Evolutionary conservation across 257 asterid species (phyloP), one percentile per base, ranked within the genome.

Genomic region (Verbena officinalis): DNA sequence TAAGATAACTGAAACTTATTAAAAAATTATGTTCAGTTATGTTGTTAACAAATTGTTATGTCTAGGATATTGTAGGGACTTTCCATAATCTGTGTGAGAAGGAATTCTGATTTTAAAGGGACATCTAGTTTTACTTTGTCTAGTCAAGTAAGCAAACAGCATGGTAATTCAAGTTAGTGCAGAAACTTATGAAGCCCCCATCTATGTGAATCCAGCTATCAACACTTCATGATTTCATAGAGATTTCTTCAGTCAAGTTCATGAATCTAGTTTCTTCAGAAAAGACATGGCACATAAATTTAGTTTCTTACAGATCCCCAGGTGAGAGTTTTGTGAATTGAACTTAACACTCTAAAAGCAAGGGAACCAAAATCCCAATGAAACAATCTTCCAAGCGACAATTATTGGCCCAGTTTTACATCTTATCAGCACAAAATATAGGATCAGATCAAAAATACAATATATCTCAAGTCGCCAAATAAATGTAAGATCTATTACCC

Each of bases 401-500:
- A 14, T 17, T 54, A 40, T 53, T 15, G 13, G 6, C 54, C 63
- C 34, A 68, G 60, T 42, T 63, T 56, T 50, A 64, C 59, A 64
- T 51, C 43, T 62, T 49, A 52, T 55, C 59, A 74, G 62, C 55
- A 44, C 53, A 51, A 23, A 22, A 69, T 43, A 43, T 15, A 59
- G 44, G n/a, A 33, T 70, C 56, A 49, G 33, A 43, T 34, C 10
- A 61, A 17, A 42, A 56, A 31, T 49, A 43, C 40, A 65, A 33
- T 20, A 45, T 39, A 62, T 57, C 34, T 36, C 50, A 17, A n/a
- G 3, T 40, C 66, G 45, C 46, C 34, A 34, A 60, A 24, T 22
- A 56, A 59, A 30, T 66, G 49, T 40, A 46, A 55, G 65, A 60
- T 72, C 66, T 51, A 62, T 75, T 80, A 83, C 97, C 91, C 65